Evolutionary conservation across 2,329 filamentous ascomycete genomes (phyloP).

Genomic region (Penicillium fuscoglaucum): DNA sequence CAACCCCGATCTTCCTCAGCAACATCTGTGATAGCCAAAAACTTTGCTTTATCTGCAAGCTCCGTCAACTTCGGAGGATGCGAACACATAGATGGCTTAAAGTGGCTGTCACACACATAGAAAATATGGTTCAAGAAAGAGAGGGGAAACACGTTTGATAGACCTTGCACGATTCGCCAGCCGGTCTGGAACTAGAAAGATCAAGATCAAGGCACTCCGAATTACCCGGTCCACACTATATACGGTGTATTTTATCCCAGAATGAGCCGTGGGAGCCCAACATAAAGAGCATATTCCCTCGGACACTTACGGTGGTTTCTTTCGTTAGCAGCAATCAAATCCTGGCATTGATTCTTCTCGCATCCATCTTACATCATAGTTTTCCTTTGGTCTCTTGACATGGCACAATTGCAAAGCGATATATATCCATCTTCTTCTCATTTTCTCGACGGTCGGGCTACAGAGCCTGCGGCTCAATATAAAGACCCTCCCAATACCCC

Average conservation of each 20-base stretch:
- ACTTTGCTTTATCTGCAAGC: neutral
- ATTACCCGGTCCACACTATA: neutral
- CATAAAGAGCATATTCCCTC: neutral
- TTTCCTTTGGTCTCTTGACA: neutral
- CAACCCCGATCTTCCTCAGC: neutral
- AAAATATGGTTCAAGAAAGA: neutral
- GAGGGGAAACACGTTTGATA: neutral
- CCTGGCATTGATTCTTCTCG: neutral
- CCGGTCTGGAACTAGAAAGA: neutral
- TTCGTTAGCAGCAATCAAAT: neutral
- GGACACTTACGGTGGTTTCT: neutral
- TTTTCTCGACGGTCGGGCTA: neutral
- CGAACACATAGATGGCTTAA: neutral
- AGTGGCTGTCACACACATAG: neutral
- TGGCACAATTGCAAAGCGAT: neutral
- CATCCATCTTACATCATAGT: neutral
- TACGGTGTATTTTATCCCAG: too few relatives aligned
- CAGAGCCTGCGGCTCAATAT: neutral
- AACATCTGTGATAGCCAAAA: neutral
- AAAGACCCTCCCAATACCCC: neutral
- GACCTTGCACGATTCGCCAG: neutral
- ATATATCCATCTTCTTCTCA: neutral
- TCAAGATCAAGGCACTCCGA: neutral
- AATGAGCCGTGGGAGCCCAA: neutral
- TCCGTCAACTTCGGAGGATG: neutral